A percentile compares a stretch with the other conserved stretches of the same genome.
phyloP scores from a whole-genome alignment of 2,329 filamentous ascomycete genomes.

The Alternaria burnsii region DNA sequence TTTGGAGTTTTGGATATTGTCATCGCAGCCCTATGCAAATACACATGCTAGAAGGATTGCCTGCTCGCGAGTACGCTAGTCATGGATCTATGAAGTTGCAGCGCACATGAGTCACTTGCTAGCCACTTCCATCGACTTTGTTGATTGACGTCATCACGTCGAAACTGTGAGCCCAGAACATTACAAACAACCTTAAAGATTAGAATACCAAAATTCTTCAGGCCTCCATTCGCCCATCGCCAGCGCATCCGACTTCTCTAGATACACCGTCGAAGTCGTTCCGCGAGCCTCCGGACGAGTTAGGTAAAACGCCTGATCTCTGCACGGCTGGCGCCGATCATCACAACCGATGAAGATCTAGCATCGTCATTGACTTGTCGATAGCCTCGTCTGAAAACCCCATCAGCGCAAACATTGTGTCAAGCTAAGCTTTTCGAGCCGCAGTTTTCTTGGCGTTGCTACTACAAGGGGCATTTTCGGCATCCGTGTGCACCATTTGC shows the following conservation, averaged over 20 bases:
- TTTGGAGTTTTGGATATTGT: background rate
- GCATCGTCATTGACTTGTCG: conserved; percentile 21
- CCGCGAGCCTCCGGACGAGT: conserved; percentile 1
- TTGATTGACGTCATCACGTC: background rate
- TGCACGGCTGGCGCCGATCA: conserved; percentile 11
- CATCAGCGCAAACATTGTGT: background rate
- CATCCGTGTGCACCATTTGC: background rate
- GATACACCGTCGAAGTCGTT: background rate
- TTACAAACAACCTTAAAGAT: background rate
- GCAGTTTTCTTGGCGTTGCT: background rate
- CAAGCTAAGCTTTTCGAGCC: conserved; percentile 13
- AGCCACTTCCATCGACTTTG: background rate
- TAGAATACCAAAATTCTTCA: background rate
- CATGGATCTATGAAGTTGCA: background rate
- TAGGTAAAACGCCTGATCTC: conserved; percentile 3
- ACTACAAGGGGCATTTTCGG: conserved; percentile 4
- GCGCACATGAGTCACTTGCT: background rate
- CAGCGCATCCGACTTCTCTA: background rate
- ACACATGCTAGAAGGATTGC: background rate
- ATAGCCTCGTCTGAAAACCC: conserved; percentile 2
- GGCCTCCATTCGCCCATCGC: background rate
- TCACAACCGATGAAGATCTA: conserved; percentile 1
- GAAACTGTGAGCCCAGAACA: background rate
- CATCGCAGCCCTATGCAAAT: background rate
- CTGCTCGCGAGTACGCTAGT: background rate